A percentile compares a stretch with the other conserved stretches of the same genome.
phyloP scores from a whole-genome alignment of 345 rosid species.

The Eucalyptus grandis region DNA sequence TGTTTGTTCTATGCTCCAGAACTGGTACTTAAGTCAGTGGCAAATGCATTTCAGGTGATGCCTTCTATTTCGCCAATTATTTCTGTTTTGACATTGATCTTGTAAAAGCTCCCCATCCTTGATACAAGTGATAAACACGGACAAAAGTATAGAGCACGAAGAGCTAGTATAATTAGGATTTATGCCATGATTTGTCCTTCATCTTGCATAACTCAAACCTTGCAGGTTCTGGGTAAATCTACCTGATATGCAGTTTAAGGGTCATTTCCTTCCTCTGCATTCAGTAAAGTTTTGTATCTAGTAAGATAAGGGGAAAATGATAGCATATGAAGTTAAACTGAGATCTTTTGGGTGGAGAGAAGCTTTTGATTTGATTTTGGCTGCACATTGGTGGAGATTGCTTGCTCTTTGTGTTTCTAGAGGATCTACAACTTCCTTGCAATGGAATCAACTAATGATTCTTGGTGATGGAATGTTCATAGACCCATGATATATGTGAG shows the following conservation, averaged over 20 bases:
- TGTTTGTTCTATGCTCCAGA: constrained; percentile 94
- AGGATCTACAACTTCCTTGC: neutral
- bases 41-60: constrained; percentile 50
- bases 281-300: neutral
- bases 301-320: neutral
- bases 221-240: neutral
- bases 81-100: neutral
- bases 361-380: neutral
- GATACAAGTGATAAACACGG: neutral
- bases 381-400: neutral
- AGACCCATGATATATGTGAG: neutral
- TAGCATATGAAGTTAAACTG: neutral
- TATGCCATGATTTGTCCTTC: neutral
- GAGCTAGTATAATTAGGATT: neutral
- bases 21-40: constrained; percentile 69
- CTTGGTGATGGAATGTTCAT: neutral
- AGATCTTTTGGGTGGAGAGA: neutral
- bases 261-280: neutral
- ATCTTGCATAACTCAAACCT: neutral
- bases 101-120: neutral
- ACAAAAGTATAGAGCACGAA: neutral
- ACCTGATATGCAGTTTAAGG: neutral
- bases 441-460: neutral
- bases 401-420: neutral
- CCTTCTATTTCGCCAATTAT: neutral